Conservation (phyloP, 2,329 filamentous ascomycete genomes). For the Paracamarosporium sp. region DNA sequence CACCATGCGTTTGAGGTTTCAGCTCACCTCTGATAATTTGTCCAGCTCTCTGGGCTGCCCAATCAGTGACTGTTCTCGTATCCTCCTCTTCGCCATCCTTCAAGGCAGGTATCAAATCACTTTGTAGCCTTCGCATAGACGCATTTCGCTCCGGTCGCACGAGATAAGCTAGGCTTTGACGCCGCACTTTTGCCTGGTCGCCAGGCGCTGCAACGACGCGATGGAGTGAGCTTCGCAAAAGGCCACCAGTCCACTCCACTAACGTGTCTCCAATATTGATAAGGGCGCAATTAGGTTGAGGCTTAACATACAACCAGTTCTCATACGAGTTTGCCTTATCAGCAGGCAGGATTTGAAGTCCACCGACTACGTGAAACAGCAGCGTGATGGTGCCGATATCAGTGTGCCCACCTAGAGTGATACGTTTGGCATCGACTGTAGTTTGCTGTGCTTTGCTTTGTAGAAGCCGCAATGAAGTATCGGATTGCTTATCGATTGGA, state of each 20-base stretch:
- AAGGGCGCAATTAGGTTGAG: not conserved
- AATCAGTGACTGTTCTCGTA: not conserved
- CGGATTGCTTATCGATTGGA: not conserved
- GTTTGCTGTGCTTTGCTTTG: no score
- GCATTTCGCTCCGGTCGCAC: not conserved
- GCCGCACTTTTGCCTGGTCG: not conserved
- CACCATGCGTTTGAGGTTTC: not conserved
- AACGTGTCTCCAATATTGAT: not conserved
- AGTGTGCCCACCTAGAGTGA: not conserved
- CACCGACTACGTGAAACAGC: not conserved
- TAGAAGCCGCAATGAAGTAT: not conserved
- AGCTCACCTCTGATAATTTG: not conserved
- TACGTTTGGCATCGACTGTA: no score
- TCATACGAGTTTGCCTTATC: not conserved
- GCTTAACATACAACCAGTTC: not conserved
- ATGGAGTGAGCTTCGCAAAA: not conserved
- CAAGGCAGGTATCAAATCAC: not conserved
- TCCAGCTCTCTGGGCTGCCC: not conserved
- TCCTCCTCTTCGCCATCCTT: conserved; percentile 5
- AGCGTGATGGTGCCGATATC: not conserved
- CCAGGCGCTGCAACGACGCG: conserved; percentile 1
- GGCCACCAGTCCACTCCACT: not conserved
- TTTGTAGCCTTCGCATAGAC: not conserved
- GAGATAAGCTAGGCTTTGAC: conserved; percentile 4
- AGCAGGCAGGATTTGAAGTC: not conserved